Conservation (phyloP, 192 early-diverging fungal species). For the Lobulomyces angularis region DNA sequence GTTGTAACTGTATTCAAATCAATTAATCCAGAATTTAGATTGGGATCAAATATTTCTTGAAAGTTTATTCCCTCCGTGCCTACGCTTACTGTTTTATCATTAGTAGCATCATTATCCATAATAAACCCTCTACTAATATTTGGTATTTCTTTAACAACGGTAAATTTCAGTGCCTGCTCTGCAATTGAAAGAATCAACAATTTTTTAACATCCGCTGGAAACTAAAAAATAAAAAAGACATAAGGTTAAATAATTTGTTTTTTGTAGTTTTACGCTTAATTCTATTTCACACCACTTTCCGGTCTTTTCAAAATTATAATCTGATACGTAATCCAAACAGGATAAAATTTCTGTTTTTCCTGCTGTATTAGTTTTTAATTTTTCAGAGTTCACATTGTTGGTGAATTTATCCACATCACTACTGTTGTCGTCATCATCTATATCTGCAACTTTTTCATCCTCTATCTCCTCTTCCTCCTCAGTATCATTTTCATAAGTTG, state of each 20-base stretch:
- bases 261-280: slow-evolving; percentile 29
- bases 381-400: no score
- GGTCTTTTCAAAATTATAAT: slow-evolving; percentile 57
- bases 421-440: slow-evolving; percentile 23
- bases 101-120: slow-evolving; percentile 62
- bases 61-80: slow-evolving; percentile 89
- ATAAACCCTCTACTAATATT: slow-evolving; percentile 71
- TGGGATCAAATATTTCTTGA: slow-evolving; percentile 71
- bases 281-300: slow-evolving; percentile 71
- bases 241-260: slow-evolving; percentile 6
- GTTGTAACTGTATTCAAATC: slow-evolving; percentile 82
- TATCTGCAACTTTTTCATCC: slow-evolving; percentile 28
- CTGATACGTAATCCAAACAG: slow-evolving; percentile 51
- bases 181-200: slow-evolving; percentile 85
- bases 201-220: slow-evolving; percentile 81
- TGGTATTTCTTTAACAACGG: slow-evolving; percentile 75
- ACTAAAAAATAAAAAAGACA: slow-evolving; percentile 27
- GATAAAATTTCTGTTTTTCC: slow-evolving; percentile 44
- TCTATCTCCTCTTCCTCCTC: slow-evolving; percentile 22
- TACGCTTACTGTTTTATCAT: slow-evolving; percentile 53
- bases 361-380: background rate
- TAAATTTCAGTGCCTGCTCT: slow-evolving; percentile 56
- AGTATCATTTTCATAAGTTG: slow-evolving; percentile 77
- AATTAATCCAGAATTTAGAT: slow-evolving; percentile 51
- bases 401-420: no score